Evolutionary conservation across 495 filamentous ascomycete genomes (phyloP), one percentile per base, ranked within the genome.

Genomic region (Venustampulla echinocandica): DNA sequence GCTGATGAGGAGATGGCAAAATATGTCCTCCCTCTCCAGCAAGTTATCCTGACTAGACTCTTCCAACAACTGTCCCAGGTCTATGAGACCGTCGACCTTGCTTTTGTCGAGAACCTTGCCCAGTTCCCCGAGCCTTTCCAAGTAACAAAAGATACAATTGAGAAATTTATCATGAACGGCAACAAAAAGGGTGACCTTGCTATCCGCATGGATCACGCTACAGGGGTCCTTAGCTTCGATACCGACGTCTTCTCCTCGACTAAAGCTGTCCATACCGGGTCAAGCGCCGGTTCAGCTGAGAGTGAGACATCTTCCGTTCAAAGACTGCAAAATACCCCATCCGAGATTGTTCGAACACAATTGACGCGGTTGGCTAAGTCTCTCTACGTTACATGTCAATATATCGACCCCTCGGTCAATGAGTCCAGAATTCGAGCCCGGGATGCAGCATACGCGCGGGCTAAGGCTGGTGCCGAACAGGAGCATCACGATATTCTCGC

Each of bases 151-250:
- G 81, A 79, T 54, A 94, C 85, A 51, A 95, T 98, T 48, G 92
- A 98, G 71, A 98, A 98, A 70, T 98, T 98, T 76, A 96, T 98
- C 75, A 98, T 98, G 92, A 98, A 98, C 67, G 92, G 92, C 49
- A 96, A 92, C 76, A 98, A 98, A 79, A 98, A 98, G 75, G 92
- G 92, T 23, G 93, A 98, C 57, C 76, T 98, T 39, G 83, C 92
- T 34, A 95, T 98, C 60, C 90, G 92, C 47, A 85, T 98, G 59
- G 85, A 97, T 58, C 92, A 98, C 64, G 86, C 87, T 49, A 85
- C 88, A 20, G 88, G 93, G 42, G 81, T 95, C 38, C 79, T 98
- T 40, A 96, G 88, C 57, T 98, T 98, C 57, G 92, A 98, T 60
- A 90, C 89, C 43, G 92, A 98, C 64, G 86, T 97, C 48, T 97